Percentiles rank a stretch among this genome's conserved stretches.
Evolutionary conservation across 805 yeast genomes (phyloP).

Genomic region (Kodamaea sagamina): DNA sequence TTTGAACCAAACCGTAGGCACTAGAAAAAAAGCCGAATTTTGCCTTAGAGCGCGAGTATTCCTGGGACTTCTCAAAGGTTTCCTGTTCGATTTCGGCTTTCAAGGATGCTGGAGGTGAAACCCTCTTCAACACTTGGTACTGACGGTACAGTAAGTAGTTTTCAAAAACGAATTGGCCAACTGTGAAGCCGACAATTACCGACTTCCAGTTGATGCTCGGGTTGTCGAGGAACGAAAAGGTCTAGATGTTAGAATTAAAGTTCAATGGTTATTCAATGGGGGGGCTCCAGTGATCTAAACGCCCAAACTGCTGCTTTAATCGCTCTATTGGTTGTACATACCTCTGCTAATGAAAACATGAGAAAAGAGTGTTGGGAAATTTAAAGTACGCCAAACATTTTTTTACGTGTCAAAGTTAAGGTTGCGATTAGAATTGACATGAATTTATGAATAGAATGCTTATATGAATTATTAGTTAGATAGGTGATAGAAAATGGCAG

Average conservation of each 20-base stretch:
- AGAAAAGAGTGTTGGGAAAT: not conserved
- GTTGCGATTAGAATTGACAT: too few relatives aligned
- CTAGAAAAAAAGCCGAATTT: constrained; percentile 62
- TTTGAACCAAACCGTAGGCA: constrained; percentile 53
- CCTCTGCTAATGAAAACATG: constrained; percentile 30
- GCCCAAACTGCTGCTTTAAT: too few relatives aligned
- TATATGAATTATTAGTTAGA: too few relatives aligned
- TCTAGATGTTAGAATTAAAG: constrained; percentile 22
- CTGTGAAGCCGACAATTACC: constrained; percentile 69
- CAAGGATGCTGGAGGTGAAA: constrained; percentile 65
- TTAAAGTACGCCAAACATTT: constrained; percentile 3
- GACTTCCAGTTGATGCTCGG: constrained; percentile 80
- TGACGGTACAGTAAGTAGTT: constrained; percentile 76
- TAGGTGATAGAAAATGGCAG: too few relatives aligned
- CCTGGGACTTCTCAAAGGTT: constrained; percentile 74
- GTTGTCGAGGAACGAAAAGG: constrained; percentile 58
- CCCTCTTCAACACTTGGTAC: constrained; percentile 59
- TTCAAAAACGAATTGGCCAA: constrained; percentile 75
- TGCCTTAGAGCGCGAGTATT: constrained; percentile 78
- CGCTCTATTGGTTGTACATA: too few relatives aligned
- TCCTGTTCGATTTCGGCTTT: constrained; percentile 67
- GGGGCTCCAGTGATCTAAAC: too few relatives aligned
- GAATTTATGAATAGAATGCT: too few relatives aligned
- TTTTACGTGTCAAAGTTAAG: constrained; percentile 9
- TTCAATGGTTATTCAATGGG: too few relatives aligned